phyloP scores from a whole-genome alignment of 1,284 basidiomycete genomes.

The Volvariella volvacea region DNA sequence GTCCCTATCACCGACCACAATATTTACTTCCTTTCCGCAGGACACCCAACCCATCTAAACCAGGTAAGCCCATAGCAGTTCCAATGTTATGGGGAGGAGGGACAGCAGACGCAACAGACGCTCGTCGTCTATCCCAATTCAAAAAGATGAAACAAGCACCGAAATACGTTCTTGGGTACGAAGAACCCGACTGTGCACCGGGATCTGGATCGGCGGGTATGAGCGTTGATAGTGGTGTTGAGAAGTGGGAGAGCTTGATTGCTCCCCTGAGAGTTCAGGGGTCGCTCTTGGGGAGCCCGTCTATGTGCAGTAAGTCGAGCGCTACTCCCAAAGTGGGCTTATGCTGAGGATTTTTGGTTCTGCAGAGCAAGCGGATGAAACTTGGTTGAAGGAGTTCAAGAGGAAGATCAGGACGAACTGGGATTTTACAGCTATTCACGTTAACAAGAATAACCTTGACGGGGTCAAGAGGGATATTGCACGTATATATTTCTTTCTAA shows the following conservation, averaged over 20 bases:
- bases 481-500: constrained; percentile 8
- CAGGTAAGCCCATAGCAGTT: constrained; percentile 28
- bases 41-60: constrained; percentile 30
- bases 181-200: constrained; percentile 35
- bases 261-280: constrained; percentile 30
- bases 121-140: constrained; percentile 27
- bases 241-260: constrained; percentile 30
- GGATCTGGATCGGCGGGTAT: constrained; percentile 35
- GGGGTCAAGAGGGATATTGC: constrained; percentile 35
- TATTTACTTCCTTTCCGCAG: constrained; percentile 12
- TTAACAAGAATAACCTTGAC: constrained; percentile 35
- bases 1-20: neutral
- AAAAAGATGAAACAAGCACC: constrained; percentile 24
- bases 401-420: constrained; percentile 26
- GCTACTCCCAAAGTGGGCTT: neutral
- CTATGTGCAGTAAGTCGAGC: constrained; percentile 35
- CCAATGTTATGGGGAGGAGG: constrained; percentile 41
- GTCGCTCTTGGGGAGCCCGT: constrained; percentile 31
- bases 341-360: neutral
- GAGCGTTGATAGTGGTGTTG: constrained; percentile 28
- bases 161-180: constrained; percentile 32
- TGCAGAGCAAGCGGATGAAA: constrained; percentile 36
- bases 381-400: constrained; percentile 32
- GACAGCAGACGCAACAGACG: constrained; percentile 27
- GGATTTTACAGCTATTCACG: constrained; percentile 36